phyloP scores from a whole-genome alignment of 768 basidiomycete genomes.

The Polyporus arcularius region DNA sequence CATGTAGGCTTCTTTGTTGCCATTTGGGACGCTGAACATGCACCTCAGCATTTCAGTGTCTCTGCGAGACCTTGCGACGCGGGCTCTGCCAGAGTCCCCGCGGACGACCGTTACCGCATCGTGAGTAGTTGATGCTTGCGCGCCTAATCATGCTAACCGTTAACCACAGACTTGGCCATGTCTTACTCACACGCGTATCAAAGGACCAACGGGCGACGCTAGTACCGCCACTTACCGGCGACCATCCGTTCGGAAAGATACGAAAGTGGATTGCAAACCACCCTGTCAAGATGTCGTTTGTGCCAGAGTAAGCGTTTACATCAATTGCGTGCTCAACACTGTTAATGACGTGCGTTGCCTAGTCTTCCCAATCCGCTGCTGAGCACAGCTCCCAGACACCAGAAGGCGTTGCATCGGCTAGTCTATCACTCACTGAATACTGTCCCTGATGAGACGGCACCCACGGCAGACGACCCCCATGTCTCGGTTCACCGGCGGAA shows the following conservation, averaged over 20 bases:
- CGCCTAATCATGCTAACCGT: neutral
- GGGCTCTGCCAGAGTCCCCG: neutral
- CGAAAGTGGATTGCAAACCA: slow-evolving; percentile 46
- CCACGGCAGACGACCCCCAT: neutral
- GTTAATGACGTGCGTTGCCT: slow-evolving; percentile 1
- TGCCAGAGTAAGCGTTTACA: slow-evolving; percentile 46
- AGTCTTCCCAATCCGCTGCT: slow-evolving; percentile 44
- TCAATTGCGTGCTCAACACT: slow-evolving; percentile 1
- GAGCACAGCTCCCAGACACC: slow-evolving; percentile 31
- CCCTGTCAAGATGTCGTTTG: slow-evolving; percentile 41
- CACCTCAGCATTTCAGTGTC: slow-evolving; percentile 11
- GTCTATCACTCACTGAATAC: slow-evolving; percentile 37
- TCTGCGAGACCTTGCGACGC: slow-evolving; percentile 13
- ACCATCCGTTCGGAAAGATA: slow-evolving; percentile 41
- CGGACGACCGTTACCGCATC: slow-evolving; percentile 23
- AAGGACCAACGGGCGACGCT: slow-evolving; percentile 39
- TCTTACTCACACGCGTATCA: slow-evolving; percentile 48
- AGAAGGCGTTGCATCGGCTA: slow-evolving; percentile 46
- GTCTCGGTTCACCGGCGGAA: slow-evolving; percentile 6
- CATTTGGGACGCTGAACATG: neutral
- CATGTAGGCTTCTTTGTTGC: neutral
- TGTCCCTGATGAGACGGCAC: neutral
- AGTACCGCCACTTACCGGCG: slow-evolving; percentile 49
- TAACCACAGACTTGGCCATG: slow-evolving; percentile 43
- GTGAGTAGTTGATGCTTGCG: slow-evolving; percentile 15